These are phyloP conservation scores for Cercospora citrullina DNA, from an alignment of 2,329 filamentous ascomycete species.

Conservation along the genomic window DNA sequence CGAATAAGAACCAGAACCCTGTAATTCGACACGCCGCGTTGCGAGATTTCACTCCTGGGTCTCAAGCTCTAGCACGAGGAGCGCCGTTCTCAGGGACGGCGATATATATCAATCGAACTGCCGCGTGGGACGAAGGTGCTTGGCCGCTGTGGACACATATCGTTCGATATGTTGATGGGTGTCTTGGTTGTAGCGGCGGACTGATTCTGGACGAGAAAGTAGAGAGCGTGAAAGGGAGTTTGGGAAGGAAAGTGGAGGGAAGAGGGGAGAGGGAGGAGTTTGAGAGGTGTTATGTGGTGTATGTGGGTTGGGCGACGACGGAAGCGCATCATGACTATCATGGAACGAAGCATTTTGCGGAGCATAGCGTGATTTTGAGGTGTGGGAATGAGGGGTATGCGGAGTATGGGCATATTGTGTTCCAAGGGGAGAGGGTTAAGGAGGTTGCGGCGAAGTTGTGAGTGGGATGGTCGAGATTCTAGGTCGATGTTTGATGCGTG, in stretches of 20 bases:
- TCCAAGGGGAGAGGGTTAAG: neutral
- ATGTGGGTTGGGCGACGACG: constrained; percentile 18
- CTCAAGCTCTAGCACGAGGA: constrained; percentile 17
- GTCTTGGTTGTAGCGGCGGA: constrained; percentile 19
- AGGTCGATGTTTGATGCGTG: neutral
- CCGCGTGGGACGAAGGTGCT: constrained; percentile 19
- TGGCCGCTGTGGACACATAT: constrained; percentile 24
- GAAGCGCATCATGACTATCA: constrained; percentile 21
- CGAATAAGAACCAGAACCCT: neutral
- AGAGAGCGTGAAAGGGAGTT: constrained; percentile 11
- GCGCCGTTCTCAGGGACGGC: constrained; percentile 21
- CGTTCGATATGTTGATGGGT: constrained; percentile 18
- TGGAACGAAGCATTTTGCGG: constrained; percentile 17
- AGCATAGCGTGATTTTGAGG: constrained; percentile 16
- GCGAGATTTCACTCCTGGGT: constrained; percentile 16
- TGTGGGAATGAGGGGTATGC: constrained; percentile 22
- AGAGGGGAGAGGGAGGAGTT: constrained; percentile 4
- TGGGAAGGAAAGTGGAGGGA: constrained; percentile 7
- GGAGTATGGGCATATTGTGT: constrained; percentile 10
- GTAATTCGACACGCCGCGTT: constrained; percentile 14
- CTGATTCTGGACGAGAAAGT: neutral
- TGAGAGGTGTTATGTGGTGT: constrained; percentile 15
- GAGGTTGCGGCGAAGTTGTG: constrained; percentile 2
- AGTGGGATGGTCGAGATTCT: neutral
- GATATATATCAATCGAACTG: constrained; percentile 17